Evolutionary conservation across 257 asterid genomes (phyloP).

Genomic region (Fraxinus pennsylvanica): DNA sequence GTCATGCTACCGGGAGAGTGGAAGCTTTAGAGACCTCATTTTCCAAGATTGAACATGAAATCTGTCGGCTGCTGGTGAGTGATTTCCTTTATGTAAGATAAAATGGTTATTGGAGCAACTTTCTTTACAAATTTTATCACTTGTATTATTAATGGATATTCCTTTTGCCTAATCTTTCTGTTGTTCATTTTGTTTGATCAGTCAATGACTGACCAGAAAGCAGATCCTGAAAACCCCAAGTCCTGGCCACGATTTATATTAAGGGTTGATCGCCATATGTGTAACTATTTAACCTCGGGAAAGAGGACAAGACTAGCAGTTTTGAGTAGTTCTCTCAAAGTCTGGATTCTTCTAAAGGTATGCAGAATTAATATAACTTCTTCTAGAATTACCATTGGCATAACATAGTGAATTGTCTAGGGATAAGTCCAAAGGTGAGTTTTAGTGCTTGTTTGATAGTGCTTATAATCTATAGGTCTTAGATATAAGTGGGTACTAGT

Average conservation of each 20-base stretch:
- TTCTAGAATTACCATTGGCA: background rate
- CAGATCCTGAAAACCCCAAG: slow-evolving; percentile 73
- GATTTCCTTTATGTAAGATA: background rate
- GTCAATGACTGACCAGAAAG: slow-evolving; percentile 70
- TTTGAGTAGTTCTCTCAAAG: slow-evolving; percentile 95
- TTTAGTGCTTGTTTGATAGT: no score
- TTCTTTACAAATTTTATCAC: background rate
- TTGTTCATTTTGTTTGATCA: slow-evolving; percentile 38
- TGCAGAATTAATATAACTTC: slow-evolving; percentile 10
- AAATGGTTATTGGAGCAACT: slow-evolving; percentile 4
- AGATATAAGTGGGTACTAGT: no score
- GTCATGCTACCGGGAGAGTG: slow-evolving; percentile 95
- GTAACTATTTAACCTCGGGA: slow-evolving; percentile 86
- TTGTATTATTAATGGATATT: slow-evolving; percentile 8
- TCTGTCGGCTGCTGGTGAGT: slow-evolving; percentile 74
- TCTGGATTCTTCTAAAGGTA: slow-evolving; percentile 96
- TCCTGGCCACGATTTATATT: slow-evolving; percentile 90
- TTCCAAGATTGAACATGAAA: slow-evolving; percentile 92
- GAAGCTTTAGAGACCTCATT: slow-evolving; percentile 91
- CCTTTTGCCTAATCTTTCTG: slow-evolving; percentile 16
- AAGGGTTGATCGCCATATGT: slow-evolving; percentile 89
- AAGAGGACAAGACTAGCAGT: slow-evolving; percentile 83
- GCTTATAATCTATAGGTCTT: no score
- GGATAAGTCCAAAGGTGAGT: background rate
- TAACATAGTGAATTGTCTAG: background rate